Percentiles rank a stretch among this genome's conserved stretches.
Evolutionary conservation across 1,284 basidiomycete genomes (phyloP).

Genomic region (Apiotrichum domesticum): DNA sequence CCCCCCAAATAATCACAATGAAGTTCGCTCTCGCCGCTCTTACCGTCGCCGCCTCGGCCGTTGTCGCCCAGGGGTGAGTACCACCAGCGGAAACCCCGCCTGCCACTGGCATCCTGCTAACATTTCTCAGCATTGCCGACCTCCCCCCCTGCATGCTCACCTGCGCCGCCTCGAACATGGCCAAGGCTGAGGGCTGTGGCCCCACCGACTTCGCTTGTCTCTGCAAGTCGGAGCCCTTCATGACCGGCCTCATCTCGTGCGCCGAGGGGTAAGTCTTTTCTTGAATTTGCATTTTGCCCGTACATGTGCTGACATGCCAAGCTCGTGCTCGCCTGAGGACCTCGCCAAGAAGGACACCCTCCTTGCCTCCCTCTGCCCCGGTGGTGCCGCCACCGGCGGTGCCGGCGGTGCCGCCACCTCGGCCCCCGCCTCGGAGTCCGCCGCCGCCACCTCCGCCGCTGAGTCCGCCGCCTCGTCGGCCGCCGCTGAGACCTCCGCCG

Average conservation of each 20-base stretch:
- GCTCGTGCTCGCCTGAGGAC: background rate
- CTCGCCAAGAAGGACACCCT: background rate
- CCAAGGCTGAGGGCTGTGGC: constrained; percentile 20
- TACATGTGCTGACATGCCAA: background rate
- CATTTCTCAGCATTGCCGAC: background rate
- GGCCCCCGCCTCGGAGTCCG: background rate
- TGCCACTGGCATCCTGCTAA: background rate
- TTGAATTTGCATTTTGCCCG: background rate
- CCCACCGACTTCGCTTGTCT: constrained; percentile 35
- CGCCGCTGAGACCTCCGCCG: background rate
- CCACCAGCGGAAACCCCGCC: background rate
- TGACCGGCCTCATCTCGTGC: constrained; percentile 30
- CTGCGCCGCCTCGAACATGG: constrained; percentile 19
- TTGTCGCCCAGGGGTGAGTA: constrained; percentile 2
- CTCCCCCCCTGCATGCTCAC: constrained; percentile 26
- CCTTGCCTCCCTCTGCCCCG: background rate
- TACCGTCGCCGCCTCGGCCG: background rate
- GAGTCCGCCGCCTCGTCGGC: background rate
- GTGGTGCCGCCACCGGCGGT: background rate
- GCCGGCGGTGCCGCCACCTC: background rate
- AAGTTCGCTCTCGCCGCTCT: constrained; percentile 3
- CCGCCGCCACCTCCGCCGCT: background rate
- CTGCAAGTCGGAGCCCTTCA: constrained; percentile 35
- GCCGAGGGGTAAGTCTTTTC: constrained; percentile 19
- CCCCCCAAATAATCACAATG: constrained; percentile 3